Percentiles rank a stretch among this genome's conserved stretches.
Conservation (phyloP, 2,329 filamentous ascomycete genomes). For the Tetracladium maxilliforme region DNA sequence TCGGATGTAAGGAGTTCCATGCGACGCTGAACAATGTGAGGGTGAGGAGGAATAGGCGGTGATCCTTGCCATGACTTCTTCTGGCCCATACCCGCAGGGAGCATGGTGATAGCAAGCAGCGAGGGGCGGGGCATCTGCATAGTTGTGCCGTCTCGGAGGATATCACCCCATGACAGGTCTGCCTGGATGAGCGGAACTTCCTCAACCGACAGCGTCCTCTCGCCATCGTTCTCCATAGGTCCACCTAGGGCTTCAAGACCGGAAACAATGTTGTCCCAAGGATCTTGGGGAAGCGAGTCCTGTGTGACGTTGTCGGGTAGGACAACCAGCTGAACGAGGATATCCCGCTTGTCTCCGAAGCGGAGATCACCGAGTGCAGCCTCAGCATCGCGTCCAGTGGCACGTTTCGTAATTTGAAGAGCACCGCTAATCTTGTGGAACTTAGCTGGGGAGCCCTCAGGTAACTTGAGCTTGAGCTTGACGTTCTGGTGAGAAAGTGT, state of each 20-base stretch:
- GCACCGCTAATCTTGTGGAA: constrained; percentile 98
- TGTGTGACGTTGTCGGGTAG: constrained; percentile 66
- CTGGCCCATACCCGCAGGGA: constrained; percentile 50
- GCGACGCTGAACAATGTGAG: constrained; percentile 83
- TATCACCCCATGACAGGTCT: constrained; percentile 85
- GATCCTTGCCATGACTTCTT: constrained; percentile 49
- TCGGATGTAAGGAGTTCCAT: constrained; percentile 98
- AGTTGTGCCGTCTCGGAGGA: constrained; percentile 74
- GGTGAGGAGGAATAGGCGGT: constrained; percentile 87
- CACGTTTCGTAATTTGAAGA: constrained; percentile 89
- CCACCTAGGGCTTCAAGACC: constrained; percentile 87
- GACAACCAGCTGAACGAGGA: constrained; percentile 88
- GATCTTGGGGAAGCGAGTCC: constrained; percentile 79
- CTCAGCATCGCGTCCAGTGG: constrained; percentile 87
- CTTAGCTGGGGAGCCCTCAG: constrained; percentile 92
- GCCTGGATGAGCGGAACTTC: constrained; percentile 92
- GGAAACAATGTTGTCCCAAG: constrained; percentile 95
- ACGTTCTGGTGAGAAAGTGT: constrained; percentile 97
- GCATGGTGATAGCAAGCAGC: constrained; percentile 87
- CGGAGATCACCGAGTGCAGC: constrained; percentile 81
- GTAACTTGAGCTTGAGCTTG: constrained; percentile 83
- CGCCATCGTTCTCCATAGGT: constrained; percentile 72
- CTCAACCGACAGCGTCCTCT: constrained; percentile 72
- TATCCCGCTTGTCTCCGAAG: constrained; percentile 88
- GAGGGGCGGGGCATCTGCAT: constrained; percentile 82